Percentiles rank a stretch among this genome's conserved stretches.
These are phyloP conservation scores for Quercus phellos DNA, from an alignment of 331 rosid genomes.

Conservation along the genomic window DNA sequence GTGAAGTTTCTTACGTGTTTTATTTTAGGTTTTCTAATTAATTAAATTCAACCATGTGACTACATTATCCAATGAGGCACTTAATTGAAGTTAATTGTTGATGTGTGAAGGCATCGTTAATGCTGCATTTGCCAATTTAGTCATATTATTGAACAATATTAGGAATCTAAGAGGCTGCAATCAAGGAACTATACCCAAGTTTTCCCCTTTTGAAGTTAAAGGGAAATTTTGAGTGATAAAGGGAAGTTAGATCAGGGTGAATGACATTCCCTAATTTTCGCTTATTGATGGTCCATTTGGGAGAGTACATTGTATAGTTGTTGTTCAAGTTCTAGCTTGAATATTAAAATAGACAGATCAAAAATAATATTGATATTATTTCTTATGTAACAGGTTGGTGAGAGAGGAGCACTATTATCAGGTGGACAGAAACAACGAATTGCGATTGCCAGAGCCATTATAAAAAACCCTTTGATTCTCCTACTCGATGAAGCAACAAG, in stretches of 20 bases:
- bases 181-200: too few relatives aligned
- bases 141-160: too few relatives aligned
- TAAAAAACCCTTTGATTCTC: conserved; percentile 82
- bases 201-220: too few relatives aligned
- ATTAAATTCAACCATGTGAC: background rate
- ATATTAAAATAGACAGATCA: background rate
- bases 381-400: conserved; percentile 59
- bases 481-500: conserved; percentile 97
- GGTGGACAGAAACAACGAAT: conserved; percentile 95
- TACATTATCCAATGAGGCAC: too few relatives aligned
- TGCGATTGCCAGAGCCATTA: conserved; percentile 90
- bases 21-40: too few relatives aligned
- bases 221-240: too few relatives aligned
- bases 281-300: background rate
- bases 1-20: too few relatives aligned
- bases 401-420: conserved; percentile 80
- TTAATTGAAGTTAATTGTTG: too few relatives aligned
- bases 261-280: background rate
- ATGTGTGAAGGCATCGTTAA: too few relatives aligned
- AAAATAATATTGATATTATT: background rate
- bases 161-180: too few relatives aligned
- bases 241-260: background rate
- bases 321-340: background rate
- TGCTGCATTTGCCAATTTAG: too few relatives aligned
- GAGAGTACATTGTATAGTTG: background rate